Evolutionary conservation across 1,284 basidiomycete species (phyloP).

Genomic region (Athelia psychrophila): DNA sequence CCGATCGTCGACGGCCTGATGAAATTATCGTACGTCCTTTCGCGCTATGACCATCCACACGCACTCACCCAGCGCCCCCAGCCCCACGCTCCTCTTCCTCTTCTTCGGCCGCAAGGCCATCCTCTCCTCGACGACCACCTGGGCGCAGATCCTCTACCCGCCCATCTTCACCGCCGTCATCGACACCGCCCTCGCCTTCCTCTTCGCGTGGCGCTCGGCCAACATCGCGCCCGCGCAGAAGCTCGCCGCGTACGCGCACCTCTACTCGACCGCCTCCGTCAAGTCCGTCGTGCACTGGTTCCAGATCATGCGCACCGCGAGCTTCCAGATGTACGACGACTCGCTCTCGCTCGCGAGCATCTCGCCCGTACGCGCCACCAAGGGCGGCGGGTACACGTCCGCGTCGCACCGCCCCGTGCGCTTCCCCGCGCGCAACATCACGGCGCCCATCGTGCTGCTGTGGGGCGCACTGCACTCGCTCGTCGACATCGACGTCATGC

Average conservation of each 20-base stretch:
- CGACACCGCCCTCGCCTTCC: constrained; percentile 59
- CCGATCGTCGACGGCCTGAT: constrained; percentile 78
- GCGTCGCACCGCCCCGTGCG: constrained; percentile 63
- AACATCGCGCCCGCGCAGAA: constrained; percentile 70
- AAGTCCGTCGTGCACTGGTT: constrained; percentile 88
- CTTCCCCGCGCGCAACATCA: constrained; percentile 80
- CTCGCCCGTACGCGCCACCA: constrained; percentile 39
- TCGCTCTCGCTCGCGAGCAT: constrained; percentile 37
- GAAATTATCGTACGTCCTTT: constrained; percentile 71
- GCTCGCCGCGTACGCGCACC: constrained; percentile 74
- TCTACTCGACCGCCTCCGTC: constrained; percentile 75
- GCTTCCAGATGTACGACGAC: constrained; percentile 84
- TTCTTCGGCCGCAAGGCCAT: constrained; percentile 81
- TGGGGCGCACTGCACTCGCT: constrained; percentile 73
- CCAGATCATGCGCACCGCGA: constrained; percentile 79
- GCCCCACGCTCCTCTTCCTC: constrained; percentile 74
- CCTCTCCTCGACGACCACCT: constrained; percentile 71
- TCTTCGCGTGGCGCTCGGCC: constrained; percentile 68
- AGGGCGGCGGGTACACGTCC: constrained; percentile 40
- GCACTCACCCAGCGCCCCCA: constrained; percentile 21
- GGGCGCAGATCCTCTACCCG: constrained; percentile 80
- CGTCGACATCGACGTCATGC: constrained; percentile 75
- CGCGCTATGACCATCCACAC: background rate
- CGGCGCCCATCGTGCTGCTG: constrained; percentile 69
- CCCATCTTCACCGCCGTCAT: constrained; percentile 75